Evolutionary conservation across 1,284 basidiomycete genomes (phyloP).

Genomic region (Tremellales sp.): DNA sequence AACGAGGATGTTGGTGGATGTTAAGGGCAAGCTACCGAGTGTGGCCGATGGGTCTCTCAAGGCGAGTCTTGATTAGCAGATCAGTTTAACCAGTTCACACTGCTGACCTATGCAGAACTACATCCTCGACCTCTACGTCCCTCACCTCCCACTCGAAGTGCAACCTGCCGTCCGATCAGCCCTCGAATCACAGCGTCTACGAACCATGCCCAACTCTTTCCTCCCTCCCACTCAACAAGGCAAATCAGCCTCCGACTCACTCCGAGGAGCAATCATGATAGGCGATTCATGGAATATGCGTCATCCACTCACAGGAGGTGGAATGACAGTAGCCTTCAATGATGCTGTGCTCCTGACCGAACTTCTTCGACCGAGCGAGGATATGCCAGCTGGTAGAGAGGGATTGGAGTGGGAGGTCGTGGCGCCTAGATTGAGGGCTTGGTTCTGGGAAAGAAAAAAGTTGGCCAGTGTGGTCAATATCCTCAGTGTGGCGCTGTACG

Average conservation of each 20-base stretch:
- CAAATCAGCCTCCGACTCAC: slow-evolving; percentile 37
- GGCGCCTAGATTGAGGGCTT: slow-evolving; percentile 58
- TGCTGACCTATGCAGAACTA: slow-evolving; percentile 54
- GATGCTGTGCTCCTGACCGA: slow-evolving; percentile 73
- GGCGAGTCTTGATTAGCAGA: slow-evolving; percentile 48
- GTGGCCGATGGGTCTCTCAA: slow-evolving; percentile 60
- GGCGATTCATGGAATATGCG: slow-evolving; percentile 99
- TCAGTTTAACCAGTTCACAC: too few relatives aligned
- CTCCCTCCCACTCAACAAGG: slow-evolving; percentile 82
- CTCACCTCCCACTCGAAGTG: slow-evolving; percentile 69
- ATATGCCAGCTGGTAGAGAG: slow-evolving; percentile 30
- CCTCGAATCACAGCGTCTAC: slow-evolving; percentile 65
- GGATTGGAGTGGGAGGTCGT: slow-evolving; percentile 63
- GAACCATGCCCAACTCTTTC: slow-evolving; percentile 95
- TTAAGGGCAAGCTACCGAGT: slow-evolving; percentile 77
- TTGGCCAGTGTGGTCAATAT: slow-evolving; percentile 82
- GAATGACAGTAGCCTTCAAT: slow-evolving; percentile 88
- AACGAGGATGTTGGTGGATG: slow-evolving; percentile 89
- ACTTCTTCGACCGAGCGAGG: slow-evolving; percentile 52
- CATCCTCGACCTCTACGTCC: slow-evolving; percentile 67
- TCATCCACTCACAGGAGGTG: slow-evolving; percentile 94
- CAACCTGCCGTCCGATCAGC: slow-evolving; percentile 62
- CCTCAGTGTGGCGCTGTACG: slow-evolving; percentile 83
- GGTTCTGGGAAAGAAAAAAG: slow-evolving; percentile 82
- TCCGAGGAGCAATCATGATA: slow-evolving; percentile 70